phyloP scores from a whole-genome alignment of 106 monocot species.

The Allium cepa region DNA sequence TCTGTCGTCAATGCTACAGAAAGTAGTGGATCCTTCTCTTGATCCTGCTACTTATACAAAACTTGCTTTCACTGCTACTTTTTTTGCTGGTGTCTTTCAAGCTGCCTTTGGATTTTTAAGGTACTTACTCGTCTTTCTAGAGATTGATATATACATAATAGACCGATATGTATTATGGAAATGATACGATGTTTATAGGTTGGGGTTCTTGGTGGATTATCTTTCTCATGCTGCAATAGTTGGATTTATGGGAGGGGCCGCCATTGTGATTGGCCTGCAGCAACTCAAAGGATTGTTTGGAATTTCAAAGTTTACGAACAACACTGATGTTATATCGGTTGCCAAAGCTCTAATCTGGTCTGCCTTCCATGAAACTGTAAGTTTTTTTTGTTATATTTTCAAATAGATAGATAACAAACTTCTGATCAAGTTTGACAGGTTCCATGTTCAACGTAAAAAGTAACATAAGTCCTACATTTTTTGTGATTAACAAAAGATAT shows the following conservation, averaged over 20 bases:
- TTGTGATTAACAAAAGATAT: too few relatives aligned
- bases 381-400: neutral
- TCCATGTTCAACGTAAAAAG: too few relatives aligned
- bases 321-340: conserved; percentile 71
- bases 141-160: neutral
- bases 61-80: conserved; percentile 65
- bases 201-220: conserved; percentile 80
- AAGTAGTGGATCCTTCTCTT: conserved; percentile 51
- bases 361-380: conserved; percentile 46
- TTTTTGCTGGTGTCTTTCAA: conserved; percentile 75
- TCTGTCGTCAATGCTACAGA: conserved; percentile 68
- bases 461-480: too few relatives aligned
- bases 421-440: too few relatives aligned
- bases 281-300: conserved; percentile 84
- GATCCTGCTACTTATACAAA: conserved; percentile 48
- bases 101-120: conserved; percentile 68
- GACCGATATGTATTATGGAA: neutral
- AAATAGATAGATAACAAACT: too few relatives aligned
- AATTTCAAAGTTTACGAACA: conserved; percentile 67
- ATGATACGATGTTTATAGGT: conserved; percentile 18
- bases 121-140: conserved; percentile 1
- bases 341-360: conserved; percentile 37
- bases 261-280: conserved; percentile 68
- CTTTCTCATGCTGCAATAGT: conserved; percentile 81
- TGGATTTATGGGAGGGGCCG: conserved; percentile 86